Percentiles rank a stretch among this genome's conserved stretches.
phyloP scores from a whole-genome alignment of 352 stramenopile species.

The Elongisporangium anandrum region DNA sequence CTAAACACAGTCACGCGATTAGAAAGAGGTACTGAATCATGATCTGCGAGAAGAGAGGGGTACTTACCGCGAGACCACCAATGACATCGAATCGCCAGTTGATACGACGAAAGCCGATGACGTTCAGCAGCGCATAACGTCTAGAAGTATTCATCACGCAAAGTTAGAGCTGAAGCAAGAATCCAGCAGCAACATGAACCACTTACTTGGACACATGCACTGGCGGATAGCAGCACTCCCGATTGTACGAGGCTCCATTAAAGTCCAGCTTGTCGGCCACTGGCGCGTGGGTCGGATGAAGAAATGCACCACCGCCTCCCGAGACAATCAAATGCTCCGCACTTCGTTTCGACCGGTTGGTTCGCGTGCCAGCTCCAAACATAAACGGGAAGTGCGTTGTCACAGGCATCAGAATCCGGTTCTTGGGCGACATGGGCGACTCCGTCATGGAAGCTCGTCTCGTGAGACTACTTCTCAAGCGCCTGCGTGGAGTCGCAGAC shows the following conservation, averaged over 20 bases:
- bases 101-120: slow-evolving; percentile 88
- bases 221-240: slow-evolving; percentile 81
- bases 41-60: not conserved
- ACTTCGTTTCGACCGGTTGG: slow-evolving; percentile 9
- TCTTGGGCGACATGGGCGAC: slow-evolving; percentile 2
- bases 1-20: slow-evolving; percentile 16
- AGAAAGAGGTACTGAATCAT: too few species aligned
- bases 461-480: not conserved
- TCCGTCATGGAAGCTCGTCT: not conserved
- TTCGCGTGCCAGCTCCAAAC: slow-evolving; percentile 7
- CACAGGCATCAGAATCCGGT: slow-evolving; percentile 26
- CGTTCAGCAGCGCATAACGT: slow-evolving; percentile 78
- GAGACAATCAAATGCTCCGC: slow-evolving; percentile 84
- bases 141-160: slow-evolving; percentile 20
- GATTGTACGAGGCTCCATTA: slow-evolving; percentile 68
- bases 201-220: slow-evolving; percentile 64
- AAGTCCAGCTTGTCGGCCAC: slow-evolving; percentile 45
- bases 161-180: slow-evolving; percentile 2
- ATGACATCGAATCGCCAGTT: slow-evolving; percentile 94
- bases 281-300: slow-evolving; percentile 88
- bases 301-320: slow-evolving; percentile 85
- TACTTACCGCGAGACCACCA: slow-evolving; percentile 71
- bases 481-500: not conserved
- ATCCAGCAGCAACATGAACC: not conserved
- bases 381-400: slow-evolving; percentile 82